Conservation (phyloP, 768 basidiomycete genomes). For the Daedalea quercina region DNA sequence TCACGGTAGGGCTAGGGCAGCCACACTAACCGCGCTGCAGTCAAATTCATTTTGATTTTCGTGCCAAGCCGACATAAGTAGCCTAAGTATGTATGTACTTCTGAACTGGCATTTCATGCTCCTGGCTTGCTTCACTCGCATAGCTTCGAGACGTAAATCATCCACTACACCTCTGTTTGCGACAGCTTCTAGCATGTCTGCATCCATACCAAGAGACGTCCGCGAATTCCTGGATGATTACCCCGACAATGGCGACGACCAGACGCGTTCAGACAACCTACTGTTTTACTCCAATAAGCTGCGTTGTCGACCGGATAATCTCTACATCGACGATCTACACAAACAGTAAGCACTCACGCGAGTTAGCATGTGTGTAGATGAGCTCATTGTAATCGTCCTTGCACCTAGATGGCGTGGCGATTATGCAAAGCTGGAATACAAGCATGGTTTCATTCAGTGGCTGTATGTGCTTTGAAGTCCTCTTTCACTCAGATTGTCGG, state of each 20-base stretch:
- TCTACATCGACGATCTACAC: slow-evolving; percentile 58
- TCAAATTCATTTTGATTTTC: no score
- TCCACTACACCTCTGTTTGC: background rate
- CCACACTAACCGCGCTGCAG: no score
- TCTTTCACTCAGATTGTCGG: background rate
- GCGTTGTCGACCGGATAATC: slow-evolving; percentile 55
- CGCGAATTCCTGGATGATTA: slow-evolving; percentile 53
- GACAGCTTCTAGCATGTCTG: background rate
- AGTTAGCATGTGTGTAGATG: background rate
- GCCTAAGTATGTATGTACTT: no score
- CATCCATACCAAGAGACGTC: slow-evolving; percentile 43
- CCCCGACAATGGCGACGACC: slow-evolving; percentile 36
- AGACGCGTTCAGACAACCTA: slow-evolving; percentile 37
- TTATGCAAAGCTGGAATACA: slow-evolving; percentile 53
- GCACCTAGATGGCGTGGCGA: slow-evolving; percentile 55
- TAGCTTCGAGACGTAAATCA: background rate
- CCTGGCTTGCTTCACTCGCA: no score
- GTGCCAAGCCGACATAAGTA: no score
- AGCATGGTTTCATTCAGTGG: slow-evolving; percentile 78
- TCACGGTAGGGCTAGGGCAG: no score
- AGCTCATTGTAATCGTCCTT: slow-evolving; percentile 3
- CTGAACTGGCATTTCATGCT: no score
- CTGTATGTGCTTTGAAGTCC: slow-evolving; percentile 43
- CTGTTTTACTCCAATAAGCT: slow-evolving; percentile 54
- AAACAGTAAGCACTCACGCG: slow-evolving; percentile 33